Conservation (phyloP, 2,329 filamentous ascomycete genomes). For the Pseudophaeomoniella oleicola region DNA sequence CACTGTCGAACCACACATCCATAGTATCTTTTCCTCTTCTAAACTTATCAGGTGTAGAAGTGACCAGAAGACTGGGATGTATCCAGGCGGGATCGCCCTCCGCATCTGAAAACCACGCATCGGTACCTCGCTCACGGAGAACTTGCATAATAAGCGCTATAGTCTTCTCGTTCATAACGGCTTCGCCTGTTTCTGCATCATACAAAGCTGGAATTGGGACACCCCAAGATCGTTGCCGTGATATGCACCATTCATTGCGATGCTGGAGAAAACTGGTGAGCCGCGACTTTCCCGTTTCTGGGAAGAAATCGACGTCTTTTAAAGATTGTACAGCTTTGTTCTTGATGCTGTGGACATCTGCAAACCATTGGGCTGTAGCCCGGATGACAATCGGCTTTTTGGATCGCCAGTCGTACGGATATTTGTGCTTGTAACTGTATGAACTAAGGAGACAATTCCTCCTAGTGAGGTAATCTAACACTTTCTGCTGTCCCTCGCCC, state of each 20-base stretch:
- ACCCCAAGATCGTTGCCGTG: constrained; percentile 87
- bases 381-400: constrained; percentile 83
- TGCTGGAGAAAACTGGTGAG: constrained; percentile 76
- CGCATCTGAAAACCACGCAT: constrained; percentile 87
- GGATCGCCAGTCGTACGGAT: constrained; percentile 95
- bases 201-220: constrained; percentile 91
- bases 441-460: constrained; percentile 49
- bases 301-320: constrained; percentile 61
- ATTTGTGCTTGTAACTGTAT: constrained; percentile 73
- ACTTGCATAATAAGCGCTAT: constrained; percentile 73
- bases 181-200: constrained; percentile 50
- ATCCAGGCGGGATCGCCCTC: constrained; percentile 67
- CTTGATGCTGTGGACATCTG: constrained; percentile 76
- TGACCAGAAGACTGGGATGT: constrained; percentile 42
- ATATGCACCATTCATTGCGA: constrained; percentile 95
- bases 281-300: constrained; percentile 55
- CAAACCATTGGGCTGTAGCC: constrained; percentile 96
- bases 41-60: constrained; percentile 34
- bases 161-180: constrained; percentile 63
- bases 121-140: constrained; percentile 63
- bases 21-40: constrained; percentile 82
- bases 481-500: constrained; percentile 50
- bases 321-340: constrained; percentile 55
- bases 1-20: constrained; percentile 99
- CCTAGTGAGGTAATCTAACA: constrained; percentile 53